Base-by-base conservation (phyloP, 768 basidiomycete genomes). In the Suillus fuscotomentosus region DNA sequence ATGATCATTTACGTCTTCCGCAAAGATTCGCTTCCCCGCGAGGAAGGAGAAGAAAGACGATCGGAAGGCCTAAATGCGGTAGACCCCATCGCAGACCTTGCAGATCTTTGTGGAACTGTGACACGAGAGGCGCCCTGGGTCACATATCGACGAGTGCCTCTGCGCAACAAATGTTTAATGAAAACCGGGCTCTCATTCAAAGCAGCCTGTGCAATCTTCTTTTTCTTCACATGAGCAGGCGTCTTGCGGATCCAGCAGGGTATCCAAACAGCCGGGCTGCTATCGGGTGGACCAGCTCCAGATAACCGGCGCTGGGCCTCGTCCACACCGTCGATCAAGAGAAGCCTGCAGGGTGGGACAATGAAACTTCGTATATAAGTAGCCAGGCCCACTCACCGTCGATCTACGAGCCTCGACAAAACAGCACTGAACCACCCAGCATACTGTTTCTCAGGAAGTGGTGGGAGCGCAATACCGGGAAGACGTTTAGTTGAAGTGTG, bases 381-480 rank as follows among this genome's bases (percentile, higher is more conserved):
- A 41, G 51, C 22, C 48, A 56, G 47, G 27, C 50, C 27, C n/a
- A 64, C 76, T 63, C 69, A 87, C 88, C 80, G 80, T 64, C 87
- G 81, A 71, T 81, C 92, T 78, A 42, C 94, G 80, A 11, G 90
- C 90, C 72, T 95, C 92, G 7, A 96, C 87, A 67, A 95, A 94
- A 60, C 91, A 22, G 84, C 83, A 64, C 83, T 90, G 73, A 95
- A 94, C 10, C 92, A 81, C 2, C 91, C 91, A 0, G 91, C 82
- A 66, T 94, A 93, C 68, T 91, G 89, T 70, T 94, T 94, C 72
- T 93, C 92, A 0, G 94, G 94, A 9, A 95, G 81, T 0, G 91
- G 90, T 0, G 94, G 92, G 2, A 95, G 80, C 3, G 87, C 87
- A 36, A 95, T 85, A 0, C 90, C 90, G 7, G 91, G 91, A 4